Percentiles rank a stretch among this genome's conserved stretches.
Conservation (phyloP, 2,329 filamentous ascomycete genomes). For the Elsinoe ampelina region DNA sequence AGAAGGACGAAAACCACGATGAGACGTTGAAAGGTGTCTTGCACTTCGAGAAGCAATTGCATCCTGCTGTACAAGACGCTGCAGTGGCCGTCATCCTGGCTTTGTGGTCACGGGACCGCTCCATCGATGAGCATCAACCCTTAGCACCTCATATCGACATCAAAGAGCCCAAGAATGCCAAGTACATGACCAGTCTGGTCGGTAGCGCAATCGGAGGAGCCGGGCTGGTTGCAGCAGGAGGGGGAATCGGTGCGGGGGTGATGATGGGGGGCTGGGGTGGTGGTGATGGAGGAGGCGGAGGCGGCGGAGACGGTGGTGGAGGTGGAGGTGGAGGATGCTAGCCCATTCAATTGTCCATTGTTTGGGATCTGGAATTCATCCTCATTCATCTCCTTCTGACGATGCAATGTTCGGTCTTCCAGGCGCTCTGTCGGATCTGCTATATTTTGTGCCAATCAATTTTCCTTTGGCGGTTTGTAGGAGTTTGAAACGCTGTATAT, state of each 20-base stretch:
- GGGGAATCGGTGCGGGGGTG: neutral
- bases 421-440: no score
- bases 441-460: no score
- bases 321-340: neutral
- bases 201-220: neutral
- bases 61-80: neutral
- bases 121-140: neutral
- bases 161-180: neutral
- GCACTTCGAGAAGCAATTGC: neutral
- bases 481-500: no score
- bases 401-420: no score
- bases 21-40: neutral
- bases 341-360: no score
- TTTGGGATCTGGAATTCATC: no score
- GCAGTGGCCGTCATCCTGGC: neutral
- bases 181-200: neutral
- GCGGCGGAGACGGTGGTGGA: neutral
- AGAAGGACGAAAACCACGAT: neutral
- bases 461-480: no score
- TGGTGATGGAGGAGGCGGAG: neutral
- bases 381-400: no score
- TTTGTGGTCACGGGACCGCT: neutral
- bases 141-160: neutral
- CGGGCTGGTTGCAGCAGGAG: neutral
- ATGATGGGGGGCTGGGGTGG: neutral